phyloP scores from a whole-genome alignment of 202 grass and related monocot species.

The Musa balbisiana region DNA sequence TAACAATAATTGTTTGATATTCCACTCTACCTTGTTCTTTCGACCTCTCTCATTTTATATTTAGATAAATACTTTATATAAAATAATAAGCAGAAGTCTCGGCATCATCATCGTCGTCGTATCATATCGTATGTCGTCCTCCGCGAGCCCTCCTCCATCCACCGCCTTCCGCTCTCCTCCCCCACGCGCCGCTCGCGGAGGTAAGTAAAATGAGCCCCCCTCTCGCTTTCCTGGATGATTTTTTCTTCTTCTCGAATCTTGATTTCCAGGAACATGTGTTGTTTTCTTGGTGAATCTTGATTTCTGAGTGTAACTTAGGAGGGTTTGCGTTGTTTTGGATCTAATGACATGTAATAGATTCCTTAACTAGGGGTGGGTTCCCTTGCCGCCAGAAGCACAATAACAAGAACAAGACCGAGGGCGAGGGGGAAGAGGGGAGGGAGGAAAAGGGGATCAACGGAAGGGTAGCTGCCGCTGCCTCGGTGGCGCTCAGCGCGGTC shows the following conservation, averaged over 20 bases:
- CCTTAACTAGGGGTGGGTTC: conserved; percentile 7
- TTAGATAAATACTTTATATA: too few relatives aligned
- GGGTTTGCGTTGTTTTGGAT: not conserved
- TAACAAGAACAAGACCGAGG: not conserved
- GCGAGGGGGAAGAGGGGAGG: conserved; percentile 17
- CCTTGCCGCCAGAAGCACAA: not conserved
- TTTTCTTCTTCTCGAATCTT: not conserved
- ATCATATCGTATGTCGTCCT: not conserved
- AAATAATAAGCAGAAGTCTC: not conserved
- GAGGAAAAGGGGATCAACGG: not conserved
- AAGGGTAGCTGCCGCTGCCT: conserved; percentile 4
- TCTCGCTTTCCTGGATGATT: not conserved
- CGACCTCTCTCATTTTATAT: too few relatives aligned
- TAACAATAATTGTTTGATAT: too few relatives aligned
- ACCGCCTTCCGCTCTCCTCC: not conserved
- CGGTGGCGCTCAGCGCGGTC: conserved; percentile 23
- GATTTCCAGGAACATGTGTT: not conserved
- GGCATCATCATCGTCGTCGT: not conserved
- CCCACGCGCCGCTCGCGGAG: not conserved
- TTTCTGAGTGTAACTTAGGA: not conserved
- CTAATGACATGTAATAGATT: not conserved
- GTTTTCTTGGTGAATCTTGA: not conserved
- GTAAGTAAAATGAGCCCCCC: not conserved
- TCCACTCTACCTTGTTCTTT: too few relatives aligned
- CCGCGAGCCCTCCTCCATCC: not conserved